Evolutionary conservation across 768 basidiomycete genomes (phyloP), one percentile per base, ranked within the genome.

Genomic region (Mycena albidolilacea): DNA sequence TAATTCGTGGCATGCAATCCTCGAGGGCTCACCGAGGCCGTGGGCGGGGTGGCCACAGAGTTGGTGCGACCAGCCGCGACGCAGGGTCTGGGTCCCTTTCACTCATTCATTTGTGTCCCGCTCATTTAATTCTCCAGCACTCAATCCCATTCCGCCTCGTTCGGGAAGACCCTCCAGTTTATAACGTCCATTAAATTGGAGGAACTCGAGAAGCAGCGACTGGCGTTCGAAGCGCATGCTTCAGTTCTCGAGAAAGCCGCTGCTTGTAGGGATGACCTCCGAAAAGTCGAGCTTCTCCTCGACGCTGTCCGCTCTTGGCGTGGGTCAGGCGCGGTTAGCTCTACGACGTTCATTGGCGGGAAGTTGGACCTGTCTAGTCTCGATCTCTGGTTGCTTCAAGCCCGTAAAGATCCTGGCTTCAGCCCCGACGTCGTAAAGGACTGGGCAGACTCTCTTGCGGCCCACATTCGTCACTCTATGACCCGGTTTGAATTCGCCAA

Each of bases 1-100:
- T 71, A 9, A 72, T 62, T 62, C 71, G 58, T 23, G 59, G 59
- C 21, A 52, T 72, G 65, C 52, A 15, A 23, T 65, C 64, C 17
- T 55, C 52, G 4, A 55, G 15, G 30, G 12, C 46, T 50, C 58
- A 7, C 7, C 14, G 46, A 17, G 52, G 54, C 14, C 38, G 52
- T 39, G 64, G 54, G 2, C 52, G 23, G 2, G 41, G 39, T 55
- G 54, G 10, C 41, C 59, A 21, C 14, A 10, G 17, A 39, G 57
- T 1, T 37, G 19, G 59, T 21, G 10, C 9, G 1, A n/a, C n/a
- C n/a, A 43, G 4, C 58, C 9, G n/a, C 6, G 12, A 21, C 9
- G 41, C 5, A 61, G 41, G 59, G 59, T 59, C 11, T 23, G 41
- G 59, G 59, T 59, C 7, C 12, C 21, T 43, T 5, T 41, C 11